Conservation (phyloP, 2,329 filamentous ascomycete genomes). For the Rhynchosporium agropyri region DNA sequence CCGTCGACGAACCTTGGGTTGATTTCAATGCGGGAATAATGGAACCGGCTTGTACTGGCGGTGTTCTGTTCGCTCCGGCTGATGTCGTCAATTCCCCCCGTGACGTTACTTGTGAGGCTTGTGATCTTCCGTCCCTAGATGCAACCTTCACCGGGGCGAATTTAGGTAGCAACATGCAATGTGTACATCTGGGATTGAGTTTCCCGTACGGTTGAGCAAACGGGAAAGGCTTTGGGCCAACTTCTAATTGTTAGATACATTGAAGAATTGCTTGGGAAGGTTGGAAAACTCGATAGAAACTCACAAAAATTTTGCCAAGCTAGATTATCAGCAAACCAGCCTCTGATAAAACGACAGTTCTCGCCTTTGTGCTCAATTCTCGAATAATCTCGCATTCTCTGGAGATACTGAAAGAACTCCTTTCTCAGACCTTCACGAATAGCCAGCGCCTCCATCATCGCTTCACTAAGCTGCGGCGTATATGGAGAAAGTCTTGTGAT, state of each 20-base stretch:
- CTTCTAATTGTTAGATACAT: neutral
- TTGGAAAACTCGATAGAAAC: neutral
- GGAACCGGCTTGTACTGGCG: neutral
- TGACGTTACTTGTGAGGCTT: neutral
- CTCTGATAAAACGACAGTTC: constrained; percentile 15
- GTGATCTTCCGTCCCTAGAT: neutral
- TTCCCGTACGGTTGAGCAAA: constrained; percentile 1
- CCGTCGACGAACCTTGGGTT: neutral
- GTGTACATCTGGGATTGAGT: neutral
- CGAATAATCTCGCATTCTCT: constrained; percentile 26
- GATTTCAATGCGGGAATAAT: neutral
- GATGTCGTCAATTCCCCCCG: neutral
- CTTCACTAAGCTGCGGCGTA: constrained; percentile 13
- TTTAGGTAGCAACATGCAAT: neutral
- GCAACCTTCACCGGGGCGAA: neutral
- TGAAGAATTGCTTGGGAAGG: neutral
- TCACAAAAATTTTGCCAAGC: constrained; percentile 29
- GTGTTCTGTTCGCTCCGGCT: neutral
- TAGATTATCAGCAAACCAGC: constrained; percentile 23
- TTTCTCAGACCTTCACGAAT: constrained; percentile 14
- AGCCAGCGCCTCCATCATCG: constrained; percentile 29
- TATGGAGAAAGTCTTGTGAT: neutral
- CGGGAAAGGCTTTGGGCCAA: neutral
- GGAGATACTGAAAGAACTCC: constrained; percentile 32
- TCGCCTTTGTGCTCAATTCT: constrained; percentile 6